A percentile compares a stretch with the other conserved stretches of the same genome.
Conservation (phyloP, 768 basidiomycete species). For the Mycena kentingensis region DNA sequence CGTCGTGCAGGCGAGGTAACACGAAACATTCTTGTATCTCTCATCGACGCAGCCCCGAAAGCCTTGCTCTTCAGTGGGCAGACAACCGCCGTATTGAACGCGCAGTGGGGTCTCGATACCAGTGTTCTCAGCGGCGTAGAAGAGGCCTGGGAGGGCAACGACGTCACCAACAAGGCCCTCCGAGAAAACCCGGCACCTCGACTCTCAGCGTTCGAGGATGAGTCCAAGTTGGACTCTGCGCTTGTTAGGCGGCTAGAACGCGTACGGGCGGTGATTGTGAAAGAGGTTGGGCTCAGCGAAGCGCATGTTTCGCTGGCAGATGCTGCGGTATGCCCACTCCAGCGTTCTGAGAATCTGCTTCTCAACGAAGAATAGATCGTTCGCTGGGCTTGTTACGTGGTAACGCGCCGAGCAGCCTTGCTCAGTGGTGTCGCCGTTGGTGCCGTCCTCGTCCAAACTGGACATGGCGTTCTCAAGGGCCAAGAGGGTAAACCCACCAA, state of each 20-base stretch:
- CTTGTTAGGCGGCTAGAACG: slow-evolving; percentile 46
- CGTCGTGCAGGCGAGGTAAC: slow-evolving; percentile 79
- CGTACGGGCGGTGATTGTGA: slow-evolving; percentile 62
- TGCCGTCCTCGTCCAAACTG: slow-evolving; percentile 81
- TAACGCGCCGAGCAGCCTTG: slow-evolving; percentile 79
- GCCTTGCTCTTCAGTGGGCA: slow-evolving; percentile 80
- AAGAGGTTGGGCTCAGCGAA: slow-evolving; percentile 59
- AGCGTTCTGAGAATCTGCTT: slow-evolving; percentile 20
- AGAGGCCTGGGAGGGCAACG: slow-evolving; percentile 64
- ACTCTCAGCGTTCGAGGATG: slow-evolving; percentile 37
- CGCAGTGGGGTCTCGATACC: slow-evolving; percentile 93
- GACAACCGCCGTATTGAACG: slow-evolving; percentile 71
- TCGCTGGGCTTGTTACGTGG: slow-evolving; percentile 74
- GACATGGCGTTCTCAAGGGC: slow-evolving; percentile 56
- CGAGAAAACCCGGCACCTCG: slow-evolving; percentile 38
- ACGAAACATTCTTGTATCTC: slow-evolving; percentile 78
- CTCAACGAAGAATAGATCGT: slow-evolving; percentile 59
- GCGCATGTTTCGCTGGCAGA: slow-evolving; percentile 59
- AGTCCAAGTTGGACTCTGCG: slow-evolving; percentile 31
- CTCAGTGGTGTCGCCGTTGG: slow-evolving; percentile 89
- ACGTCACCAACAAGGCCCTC: slow-evolving; percentile 23
- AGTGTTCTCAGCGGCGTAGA: slow-evolving; percentile 88
- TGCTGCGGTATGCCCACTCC: slow-evolving; percentile 46
- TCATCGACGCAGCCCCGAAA: slow-evolving; percentile 75
- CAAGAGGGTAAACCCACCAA: slow-evolving; percentile 33